Evolutionary conservation across 805 yeast species (phyloP), one percentile per base, ranked within the genome.

Genomic region (Barnettozyma botsteinii): DNA sequence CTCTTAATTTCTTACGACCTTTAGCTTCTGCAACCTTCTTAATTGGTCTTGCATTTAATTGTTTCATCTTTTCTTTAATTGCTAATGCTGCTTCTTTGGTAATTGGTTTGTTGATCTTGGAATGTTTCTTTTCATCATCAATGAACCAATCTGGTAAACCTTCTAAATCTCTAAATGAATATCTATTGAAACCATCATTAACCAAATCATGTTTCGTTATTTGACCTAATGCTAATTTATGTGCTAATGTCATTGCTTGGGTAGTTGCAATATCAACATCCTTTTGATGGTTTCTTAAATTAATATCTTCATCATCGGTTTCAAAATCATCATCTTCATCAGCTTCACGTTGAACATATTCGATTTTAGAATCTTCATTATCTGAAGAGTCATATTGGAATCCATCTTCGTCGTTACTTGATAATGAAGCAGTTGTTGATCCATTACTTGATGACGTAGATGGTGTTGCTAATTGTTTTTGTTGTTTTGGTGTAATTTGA

Each of bases 21-120:
- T 86, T 81, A 5, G 98, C 98, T 65, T 93, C 99, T 51, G 85
- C 75, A n/a, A 93, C 97, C 76, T 93, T 93, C 77, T 93, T 93
- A 57, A 93, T 91, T 10, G 99, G 98, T 62, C 99, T 79, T 10
- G 98, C 97, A 63, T 93, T 93, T 61, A 93, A 66, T 46, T 89
- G 83, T 57, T 70, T 78, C 70, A 77, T 64, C 58, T 83, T 84
- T 51, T 81, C 89, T 55, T 79, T 81, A 42, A 85, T 67, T 1
- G 91, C 93, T 43, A 76, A 63, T 0, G 85, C 83, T 6, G 94
- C 94, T 65, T 93, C 98, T 64, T 94, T 94, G 7, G 98, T 93
- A 46, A 93, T 85, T 7, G 98, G 98, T 60, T 85, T 82, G 51
- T 75, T 76, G 42, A 86, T 77, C 70, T 87, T 87, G 38, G 88